Base-by-base conservation (phyloP, 2,329 filamentous ascomycete genomes). In the Fusarium anthophilum region DNA sequence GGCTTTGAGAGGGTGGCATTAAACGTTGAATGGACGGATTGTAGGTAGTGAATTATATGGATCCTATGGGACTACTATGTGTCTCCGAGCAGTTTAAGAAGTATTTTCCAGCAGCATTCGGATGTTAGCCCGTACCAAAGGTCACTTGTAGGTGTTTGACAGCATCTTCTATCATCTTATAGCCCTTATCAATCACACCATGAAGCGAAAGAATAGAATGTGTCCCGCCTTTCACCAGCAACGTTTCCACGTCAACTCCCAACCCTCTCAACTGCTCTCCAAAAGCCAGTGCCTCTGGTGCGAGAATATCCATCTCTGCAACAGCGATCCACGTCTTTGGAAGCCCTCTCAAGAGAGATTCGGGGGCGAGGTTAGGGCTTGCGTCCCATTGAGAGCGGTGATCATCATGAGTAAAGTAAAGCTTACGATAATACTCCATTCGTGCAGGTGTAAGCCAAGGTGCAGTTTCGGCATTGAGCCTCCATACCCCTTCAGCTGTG, bases 351-450 rank as follows among this genome's bases (percentile, higher is more conserved):
- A 83, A 47, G 7, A 81, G 38, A 6, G 57, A n/a, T 4, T 68
- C 56, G 1, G 80, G 72, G 6, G 80, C 77, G n/a, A 75, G 57
- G 38, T 80, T 80, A 9, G 82, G 81, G 22, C 80, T 82, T 8
- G 80, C 79, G 22, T 82, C 77, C 76, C 81, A 82, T 41, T 68
- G 70, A 14, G 53, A 58, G 38, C 72, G 77, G 20, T 80, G 69
- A 4, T 70, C 69, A 13, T 74, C 59, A n/a, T 70, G 69, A 3
- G 78, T 54, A 26, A 83, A 74, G 48, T 83, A 83, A 58, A 82
- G 77, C 32, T 75, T 66, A n/a, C 82, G 80, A 58, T 83, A 83
- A 79, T 80, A 82, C n/a, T 74, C 70, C 79, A 83, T 80, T 14
- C 81, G 77, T 7, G 69, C 54, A 9, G 80, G 77, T 3, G 80